These are phyloP conservation scores for Trichosporon sp. DNA, from an alignment of 1,284 basidiomycete species.

Conservation along the genomic window DNA sequence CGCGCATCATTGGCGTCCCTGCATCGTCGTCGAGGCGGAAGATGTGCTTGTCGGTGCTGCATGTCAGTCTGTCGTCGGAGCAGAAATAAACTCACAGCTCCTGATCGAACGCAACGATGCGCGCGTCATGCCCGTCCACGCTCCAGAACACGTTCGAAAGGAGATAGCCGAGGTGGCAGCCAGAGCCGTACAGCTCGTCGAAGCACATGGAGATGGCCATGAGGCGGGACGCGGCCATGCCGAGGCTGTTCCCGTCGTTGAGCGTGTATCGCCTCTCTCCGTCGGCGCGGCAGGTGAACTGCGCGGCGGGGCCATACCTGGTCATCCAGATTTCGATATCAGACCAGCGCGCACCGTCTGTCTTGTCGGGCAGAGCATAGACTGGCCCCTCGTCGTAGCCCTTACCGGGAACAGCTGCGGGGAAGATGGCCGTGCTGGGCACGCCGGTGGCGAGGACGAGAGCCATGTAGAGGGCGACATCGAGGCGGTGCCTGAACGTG, in stretches of 20 bases:
- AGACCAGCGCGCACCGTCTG: slow-evolving; percentile 16
- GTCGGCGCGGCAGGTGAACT: background rate
- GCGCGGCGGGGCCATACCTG: slow-evolving; percentile 1
- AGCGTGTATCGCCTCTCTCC: background rate
- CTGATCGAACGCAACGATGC: background rate
- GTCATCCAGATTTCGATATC: slow-evolving; percentile 18
- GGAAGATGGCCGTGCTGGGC: slow-evolving; percentile 1
- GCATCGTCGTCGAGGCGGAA: slow-evolving; percentile 6
- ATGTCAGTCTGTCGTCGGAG: background rate
- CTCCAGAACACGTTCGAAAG: slow-evolving; percentile 17
- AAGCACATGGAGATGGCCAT: slow-evolving; percentile 14
- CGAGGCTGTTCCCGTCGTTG: slow-evolving; percentile 9
- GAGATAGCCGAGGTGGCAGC: slow-evolving; percentile 14
- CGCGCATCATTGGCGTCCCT: background rate
- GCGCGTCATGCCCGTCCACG: background rate
- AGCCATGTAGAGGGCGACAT: slow-evolving; percentile 21
- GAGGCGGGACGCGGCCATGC: slow-evolving; percentile 18
- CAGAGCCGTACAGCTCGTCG: background rate
- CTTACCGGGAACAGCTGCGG: slow-evolving; percentile 1
- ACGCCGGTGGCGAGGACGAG: slow-evolving; percentile 20
- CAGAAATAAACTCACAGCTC: background rate
- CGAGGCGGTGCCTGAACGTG: slow-evolving; percentile 18
- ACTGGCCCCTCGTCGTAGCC: background rate
- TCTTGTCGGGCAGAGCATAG: background rate
- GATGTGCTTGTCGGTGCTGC: slow-evolving; percentile 9